Conservation (phyloP, 2,329 filamentous ascomycete species). For the Macrophomina phaseolina region DNA sequence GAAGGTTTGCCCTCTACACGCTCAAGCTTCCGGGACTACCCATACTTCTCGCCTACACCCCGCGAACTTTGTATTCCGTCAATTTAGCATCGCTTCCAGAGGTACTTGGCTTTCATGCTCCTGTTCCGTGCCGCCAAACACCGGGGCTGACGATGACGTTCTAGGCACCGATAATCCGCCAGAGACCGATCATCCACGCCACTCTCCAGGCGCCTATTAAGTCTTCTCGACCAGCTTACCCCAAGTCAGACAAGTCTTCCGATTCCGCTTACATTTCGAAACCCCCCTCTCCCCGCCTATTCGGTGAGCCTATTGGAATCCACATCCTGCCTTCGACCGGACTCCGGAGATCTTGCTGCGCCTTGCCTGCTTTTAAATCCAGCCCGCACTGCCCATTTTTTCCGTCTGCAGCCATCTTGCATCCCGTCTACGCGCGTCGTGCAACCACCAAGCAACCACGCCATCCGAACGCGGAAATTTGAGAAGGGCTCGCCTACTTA, state of each 20-base stretch:
- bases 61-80: neutral
- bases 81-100: neutral
- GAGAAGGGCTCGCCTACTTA: conserved; percentile 7
- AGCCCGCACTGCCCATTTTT: neutral
- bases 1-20: neutral
- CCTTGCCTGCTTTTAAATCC: neutral
- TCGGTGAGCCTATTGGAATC: neutral
- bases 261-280: neutral
- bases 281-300: neutral
- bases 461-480: conserved; percentile 6
- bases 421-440: neutral
- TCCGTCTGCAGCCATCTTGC: neutral
- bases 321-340: neutral
- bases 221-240: neutral
- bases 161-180: neutral
- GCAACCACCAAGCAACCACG: conserved; percentile 17
- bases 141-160: conserved; percentile 12
- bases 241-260: conserved; percentile 7
- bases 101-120: neutral
- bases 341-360: neutral
- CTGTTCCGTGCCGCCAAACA: conserved; percentile 13
- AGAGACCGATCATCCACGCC: neutral
- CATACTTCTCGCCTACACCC: neutral
- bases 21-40: neutral
- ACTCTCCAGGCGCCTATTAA: neutral